Base-by-base conservation (phyloP, 1,139 yeast species). In the Lodderomyces elongisporus region DNA sequence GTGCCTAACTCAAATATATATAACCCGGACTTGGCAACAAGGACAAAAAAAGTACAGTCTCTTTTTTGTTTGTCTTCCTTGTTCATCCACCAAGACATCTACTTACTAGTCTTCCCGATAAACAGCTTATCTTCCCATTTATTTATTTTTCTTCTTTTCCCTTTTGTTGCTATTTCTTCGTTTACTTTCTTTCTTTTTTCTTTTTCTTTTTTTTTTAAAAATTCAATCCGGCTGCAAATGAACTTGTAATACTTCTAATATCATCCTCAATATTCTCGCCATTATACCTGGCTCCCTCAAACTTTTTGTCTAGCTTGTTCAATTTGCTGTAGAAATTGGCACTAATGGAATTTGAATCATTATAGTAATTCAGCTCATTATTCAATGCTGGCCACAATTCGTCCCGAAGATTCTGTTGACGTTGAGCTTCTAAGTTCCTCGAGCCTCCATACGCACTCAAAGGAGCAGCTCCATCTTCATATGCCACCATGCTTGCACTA, bases 401-500 rank as follows among this genome's bases (percentile, higher is more conserved):
- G 44, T 47, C 30, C 17, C 28, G 22, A 30, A 34, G 13, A 14
- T 28, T 23, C n/a, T n/a, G n/a, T n/a, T n/a, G n/a, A n/a, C n/a
- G n/a, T n/a, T n/a, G n/a, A n/a, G n/a, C n/a, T n/a, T n/a, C n/a
- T n/a, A n/a, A n/a, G n/a, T n/a, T n/a, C n/a, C n/a, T n/a, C n/a
- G n/a, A n/a, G n/a, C n/a, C n/a, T n/a, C n/a, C n/a, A n/a, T n/a
- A n/a, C n/a, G n/a, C n/a, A n/a, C n/a, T n/a, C n/a, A n/a, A n/a
- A 12, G 18, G 22, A 7, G 22, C 22, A n/a, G n/a, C n/a, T n/a
- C n/a, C n/a, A n/a, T n/a, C n/a, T n/a, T n/a, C n/a, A n/a, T n/a
- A n/a, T n/a, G n/a, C 70, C 41, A 71, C 51, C 25, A 74, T 54
- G 48, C 76, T 66, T 16, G 71, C 71, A 13, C 74, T 60, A 39